A percentile compares a stretch with the other conserved stretches of the same genome.
These are phyloP conservation scores for Vinca minor DNA, from an alignment of 257 asterid genomes.

Conservation along the genomic window DNA sequence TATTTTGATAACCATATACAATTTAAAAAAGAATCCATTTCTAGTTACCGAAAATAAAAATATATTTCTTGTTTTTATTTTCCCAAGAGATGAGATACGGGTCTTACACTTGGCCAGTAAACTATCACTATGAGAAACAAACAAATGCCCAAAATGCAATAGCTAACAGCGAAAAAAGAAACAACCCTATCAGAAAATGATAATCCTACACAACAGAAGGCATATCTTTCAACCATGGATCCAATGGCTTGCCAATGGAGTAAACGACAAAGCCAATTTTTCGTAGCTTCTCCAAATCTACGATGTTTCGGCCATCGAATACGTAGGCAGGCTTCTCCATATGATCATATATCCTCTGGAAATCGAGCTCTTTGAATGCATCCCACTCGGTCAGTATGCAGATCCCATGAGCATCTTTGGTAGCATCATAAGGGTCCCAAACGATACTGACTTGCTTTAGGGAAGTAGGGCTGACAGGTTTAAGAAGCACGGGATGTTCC, in stretches of 20 bases:
- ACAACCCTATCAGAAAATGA: background rate
- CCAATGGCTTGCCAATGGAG: conserved; percentile 33
- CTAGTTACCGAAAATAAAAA: too few species aligned
- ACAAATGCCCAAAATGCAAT: background rate
- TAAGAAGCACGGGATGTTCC: conserved; percentile 30
- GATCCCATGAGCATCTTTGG: conserved; percentile 30
- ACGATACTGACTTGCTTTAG: conserved; percentile 21
- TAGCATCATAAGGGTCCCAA: conserved; percentile 22
- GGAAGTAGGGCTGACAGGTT: conserved; percentile 15
- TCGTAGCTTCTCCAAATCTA: conserved; percentile 18
- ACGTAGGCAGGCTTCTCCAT: conserved; percentile 35
- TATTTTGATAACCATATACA: too few species aligned
- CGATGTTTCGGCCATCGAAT: conserved; percentile 26
- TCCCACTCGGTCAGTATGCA: conserved; percentile 33
- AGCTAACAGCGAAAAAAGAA: background rate
- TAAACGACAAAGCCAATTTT: conserved; percentile 28
- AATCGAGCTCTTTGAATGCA: conserved; percentile 26
- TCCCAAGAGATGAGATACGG: background rate
- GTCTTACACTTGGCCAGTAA: background rate
- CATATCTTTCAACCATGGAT: conserved; percentile 31
- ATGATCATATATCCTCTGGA: conserved; percentile 23
- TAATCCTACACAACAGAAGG: conserved; percentile 23
- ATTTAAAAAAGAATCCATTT: too few species aligned
- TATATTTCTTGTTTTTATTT: too few species aligned
- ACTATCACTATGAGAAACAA: background rate